phyloP scores from a whole-genome alignment of 345 rosid genomes.

The Heritiera fomes region DNA sequence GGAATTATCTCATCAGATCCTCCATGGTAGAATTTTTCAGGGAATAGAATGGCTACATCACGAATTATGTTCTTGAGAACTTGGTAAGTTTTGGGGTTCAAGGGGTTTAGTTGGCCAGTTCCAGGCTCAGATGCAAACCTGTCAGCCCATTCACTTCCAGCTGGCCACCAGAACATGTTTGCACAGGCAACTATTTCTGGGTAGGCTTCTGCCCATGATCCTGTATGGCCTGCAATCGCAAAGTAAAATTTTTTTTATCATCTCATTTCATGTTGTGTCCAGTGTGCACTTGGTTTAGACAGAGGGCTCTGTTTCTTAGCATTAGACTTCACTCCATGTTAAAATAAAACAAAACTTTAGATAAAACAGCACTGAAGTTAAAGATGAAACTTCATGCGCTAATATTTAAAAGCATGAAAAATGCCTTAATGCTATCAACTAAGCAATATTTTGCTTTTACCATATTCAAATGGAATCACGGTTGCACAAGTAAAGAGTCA shows the following conservation, averaged over 20 bases:
- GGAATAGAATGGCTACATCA: conserved; percentile 52
- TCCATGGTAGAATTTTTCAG: conserved; percentile 69
- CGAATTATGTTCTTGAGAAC: conserved; percentile 60
- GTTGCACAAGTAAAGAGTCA: neutral
- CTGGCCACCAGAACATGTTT: conserved; percentile 88
- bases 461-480: neutral
- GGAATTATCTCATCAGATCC: conserved; percentile 77
- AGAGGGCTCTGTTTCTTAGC: neutral
- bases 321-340: neutral
- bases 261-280: neutral
- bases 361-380: neutral
- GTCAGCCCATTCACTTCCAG: conserved; percentile 51
- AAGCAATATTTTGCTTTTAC: neutral
- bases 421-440: neutral
- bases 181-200: conserved; percentile 77
- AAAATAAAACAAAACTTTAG: neutral
- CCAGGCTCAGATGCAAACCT: conserved; percentile 80
- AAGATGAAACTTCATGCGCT: neutral
- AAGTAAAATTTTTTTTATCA: neutral
- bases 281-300: neutral
- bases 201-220: conserved; percentile 85
- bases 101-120: conserved; percentile 83
- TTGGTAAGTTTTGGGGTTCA: conserved; percentile 67
- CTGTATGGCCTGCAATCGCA: conserved; percentile 53
- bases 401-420: neutral